Evolutionary conservation across 2,329 filamentous ascomycete genomes (phyloP), one percentile per base, ranked within the genome.

Genomic region (Pseudogymnoascus pannorum): DNA sequence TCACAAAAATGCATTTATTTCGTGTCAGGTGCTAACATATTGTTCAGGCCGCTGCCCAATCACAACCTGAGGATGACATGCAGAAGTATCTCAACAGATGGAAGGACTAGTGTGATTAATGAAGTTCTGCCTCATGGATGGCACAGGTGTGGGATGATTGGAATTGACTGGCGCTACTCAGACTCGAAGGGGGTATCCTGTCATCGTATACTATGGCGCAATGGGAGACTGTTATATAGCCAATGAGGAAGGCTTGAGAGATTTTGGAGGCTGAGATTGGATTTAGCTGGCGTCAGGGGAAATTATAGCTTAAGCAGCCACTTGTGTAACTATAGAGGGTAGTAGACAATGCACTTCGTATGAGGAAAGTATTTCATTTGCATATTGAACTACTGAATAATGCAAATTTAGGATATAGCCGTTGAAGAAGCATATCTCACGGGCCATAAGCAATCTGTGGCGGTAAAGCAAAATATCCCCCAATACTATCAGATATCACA

Each of bases 31-130:
- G 24, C 44, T 54, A 54, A 54, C 16, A 29, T 4, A 58, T 12
- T 54, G 62, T 12, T 60, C 61, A 71, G 68, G 69, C 64, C 63
- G 67, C 67, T 57, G 67, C 68, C 51, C 65, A 68, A 61, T 64
- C 70, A 22, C 67, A 70, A 63, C 73, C 73, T 7, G 63, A 67
- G 5, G 68, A 72, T 64, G 72, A 72, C 38, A 74, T 74, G 73
- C 64, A 68, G 57, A 73, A 65, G 60, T 75, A 71, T 61, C 66
- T 75, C 54, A 70, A 69, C 58, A 70, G 74, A 54, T 75, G 74
- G 74, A 74, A 72, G 64, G 73, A 75, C 64, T 74, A 67, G 29
- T 12, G n/a, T 29, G n/a, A 18, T 54, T 2, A 9, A 29, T 54
- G n/a, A 29, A 22, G 44, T 29, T 9, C n/a, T 54, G 24, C 31